Percentiles rank a stretch among this genome's conserved stretches.
phyloP scores from a whole-genome alignment of 768 basidiomycete genomes.

The Harrya chromipes region DNA sequence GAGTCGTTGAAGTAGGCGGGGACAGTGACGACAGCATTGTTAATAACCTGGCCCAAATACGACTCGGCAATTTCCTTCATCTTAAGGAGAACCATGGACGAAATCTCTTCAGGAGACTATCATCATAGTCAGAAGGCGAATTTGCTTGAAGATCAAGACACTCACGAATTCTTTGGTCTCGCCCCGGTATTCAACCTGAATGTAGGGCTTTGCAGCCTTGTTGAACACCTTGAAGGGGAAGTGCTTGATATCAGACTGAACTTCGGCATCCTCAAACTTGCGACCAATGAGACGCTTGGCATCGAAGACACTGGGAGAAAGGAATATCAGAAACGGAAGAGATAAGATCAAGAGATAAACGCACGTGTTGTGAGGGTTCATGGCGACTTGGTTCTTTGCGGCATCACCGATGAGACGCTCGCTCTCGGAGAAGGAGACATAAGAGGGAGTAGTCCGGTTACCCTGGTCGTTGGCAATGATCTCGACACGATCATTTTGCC shows the following conservation, averaged over 20 bases:
- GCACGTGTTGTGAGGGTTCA: slow-evolving; percentile 94
- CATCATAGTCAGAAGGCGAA: slow-evolving; percentile 18
- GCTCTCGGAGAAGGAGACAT: slow-evolving; percentile 90
- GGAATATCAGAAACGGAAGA: slow-evolving; percentile 2
- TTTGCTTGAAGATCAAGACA: background rate
- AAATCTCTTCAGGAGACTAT: slow-evolving; percentile 94
- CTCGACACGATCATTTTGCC: slow-evolving; percentile 99
- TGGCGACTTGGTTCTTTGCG: slow-evolving; percentile 97
- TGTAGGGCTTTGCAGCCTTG: slow-evolving; percentile 86
- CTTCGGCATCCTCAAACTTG: slow-evolving; percentile 82
- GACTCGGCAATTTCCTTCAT: slow-evolving; percentile 99
- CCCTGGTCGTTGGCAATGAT: slow-evolving; percentile 97
- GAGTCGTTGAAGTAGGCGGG: slow-evolving; percentile 99
- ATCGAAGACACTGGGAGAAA: slow-evolving; percentile 76
- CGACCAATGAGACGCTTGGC: slow-evolving; percentile 98
- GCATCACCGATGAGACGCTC: slow-evolving; percentile 99
- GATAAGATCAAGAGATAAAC: slow-evolving; percentile 5
- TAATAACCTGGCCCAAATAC: slow-evolving; percentile 81
- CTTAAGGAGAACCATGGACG: slow-evolving; percentile 95
- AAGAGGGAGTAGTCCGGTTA: slow-evolving; percentile 94
- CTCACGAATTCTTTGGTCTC: slow-evolving; percentile 92
- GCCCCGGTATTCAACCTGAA: slow-evolving; percentile 87
- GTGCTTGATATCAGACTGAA: slow-evolving; percentile 82
- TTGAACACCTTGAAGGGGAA: slow-evolving; percentile 92
- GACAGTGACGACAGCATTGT: slow-evolving; percentile 93